Evolutionary conservation across 2,329 filamentous ascomycete species (phyloP), one percentile per base, ranked within the genome.

Genomic region (Colletotrichum paranaense): DNA sequence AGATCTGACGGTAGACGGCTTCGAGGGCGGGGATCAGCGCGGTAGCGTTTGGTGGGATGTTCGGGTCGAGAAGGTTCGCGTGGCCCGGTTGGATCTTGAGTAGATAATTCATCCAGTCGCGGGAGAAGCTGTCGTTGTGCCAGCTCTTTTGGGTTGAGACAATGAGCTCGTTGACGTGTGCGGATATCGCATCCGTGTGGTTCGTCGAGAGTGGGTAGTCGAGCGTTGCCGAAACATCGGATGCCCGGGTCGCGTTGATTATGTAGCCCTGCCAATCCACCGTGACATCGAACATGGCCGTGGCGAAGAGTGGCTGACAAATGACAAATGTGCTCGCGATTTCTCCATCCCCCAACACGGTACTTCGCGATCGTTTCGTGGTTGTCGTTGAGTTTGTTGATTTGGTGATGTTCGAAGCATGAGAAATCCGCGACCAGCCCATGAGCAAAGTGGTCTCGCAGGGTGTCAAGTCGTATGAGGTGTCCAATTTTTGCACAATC

Each of bases 71-170:
- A 0, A 86, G 22, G 0, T 75, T 60, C 1, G 78, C 79, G 3
- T 75, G 77, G 2, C 84, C 83, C 0, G 60, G 76, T 0, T 65
- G 28, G 0, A 80, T 53, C 1, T 77, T 76, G 0, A 88, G 74
- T n/a, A 90, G 81, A 38, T 89, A 85, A 60, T 85, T 88, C 35
- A 86, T 77, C 80, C 84, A 88, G 53, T 88, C 86, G 0, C 75
- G 76, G 0, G 86, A 78, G 1, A 82, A 77, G 0, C 80, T 84
- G 56, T 88, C 83, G 67, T 87, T 89, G 74, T 90, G 89, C 84
- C 85, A 89, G 2, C n/a, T 14, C 1, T 16, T 3, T 1, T 14
- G 1, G 2, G 5, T 5, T 19, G 16, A 3, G 0, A 19, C 2
- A 1, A 70, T 24, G n/a, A 78, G 55, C 0, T n/a, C 0, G 26